phyloP scores from a whole-genome alignment of 139 green algal genomes.

The Deuterostichococcus epilithicus region DNA sequence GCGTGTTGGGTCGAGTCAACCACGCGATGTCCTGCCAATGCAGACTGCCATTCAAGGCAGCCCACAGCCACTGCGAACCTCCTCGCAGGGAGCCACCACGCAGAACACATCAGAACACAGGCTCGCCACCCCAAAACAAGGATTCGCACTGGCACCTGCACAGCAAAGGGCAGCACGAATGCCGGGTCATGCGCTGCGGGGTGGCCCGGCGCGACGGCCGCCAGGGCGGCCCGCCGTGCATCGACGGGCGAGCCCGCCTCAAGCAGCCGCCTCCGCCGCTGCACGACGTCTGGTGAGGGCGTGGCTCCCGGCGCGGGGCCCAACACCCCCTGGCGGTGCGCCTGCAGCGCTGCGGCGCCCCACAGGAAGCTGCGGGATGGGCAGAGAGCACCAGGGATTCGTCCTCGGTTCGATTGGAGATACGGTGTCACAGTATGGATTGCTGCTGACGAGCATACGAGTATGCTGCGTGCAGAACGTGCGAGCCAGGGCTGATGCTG shows the following conservation, averaged over 20 bases:
- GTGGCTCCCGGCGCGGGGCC: not conserved
- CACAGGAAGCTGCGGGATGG: conserved; percentile 16
- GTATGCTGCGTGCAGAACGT: too few species aligned
- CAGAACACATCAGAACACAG: too few species aligned
- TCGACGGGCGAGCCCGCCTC: conserved; percentile 22
- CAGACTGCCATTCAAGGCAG: too few species aligned
- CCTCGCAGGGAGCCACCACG: too few species aligned
- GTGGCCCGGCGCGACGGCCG: not conserved
- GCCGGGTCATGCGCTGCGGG: conserved; percentile 49
- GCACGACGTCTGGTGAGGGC: not conserved
- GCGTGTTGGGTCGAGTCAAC: not conserved
- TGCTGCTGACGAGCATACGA: too few species aligned
- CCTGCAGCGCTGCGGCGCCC: conserved; percentile 17
- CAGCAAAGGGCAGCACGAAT: conserved; percentile 46
- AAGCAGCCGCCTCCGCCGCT: conserved; percentile 13
- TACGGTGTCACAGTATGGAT: too few species aligned
- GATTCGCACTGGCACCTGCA: conserved; percentile 1
- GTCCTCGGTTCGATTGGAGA: too few species aligned
- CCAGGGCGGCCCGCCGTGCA: conserved; percentile 30
- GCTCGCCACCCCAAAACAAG: too few species aligned
- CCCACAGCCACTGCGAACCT: too few species aligned
- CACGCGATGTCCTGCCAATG: not conserved
- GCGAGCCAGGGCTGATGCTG: too few species aligned
- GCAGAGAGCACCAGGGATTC: too few species aligned
- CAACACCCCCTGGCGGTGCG: not conserved